Evolutionary conservation across 768 basidiomycete species (phyloP).

Genomic region (Auricularia auricula-judae): DNA sequence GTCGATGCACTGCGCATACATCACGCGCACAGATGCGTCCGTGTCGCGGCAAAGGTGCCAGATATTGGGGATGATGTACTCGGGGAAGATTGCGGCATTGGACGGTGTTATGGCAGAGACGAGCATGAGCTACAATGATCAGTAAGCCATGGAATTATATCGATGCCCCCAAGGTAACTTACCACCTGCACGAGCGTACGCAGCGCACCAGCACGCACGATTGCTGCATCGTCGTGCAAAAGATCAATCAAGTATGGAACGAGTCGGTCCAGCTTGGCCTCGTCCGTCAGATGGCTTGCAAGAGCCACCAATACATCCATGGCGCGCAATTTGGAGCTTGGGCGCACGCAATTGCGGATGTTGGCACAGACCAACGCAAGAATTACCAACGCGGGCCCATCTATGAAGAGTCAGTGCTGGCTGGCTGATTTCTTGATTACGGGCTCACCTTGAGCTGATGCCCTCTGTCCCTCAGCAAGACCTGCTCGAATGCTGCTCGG

Average conservation of each 20-base stretch:
- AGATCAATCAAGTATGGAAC: slow-evolving; percentile 87
- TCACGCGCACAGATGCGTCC: slow-evolving; percentile 70
- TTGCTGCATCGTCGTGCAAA: slow-evolving; percentile 71
- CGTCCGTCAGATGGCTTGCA: slow-evolving; percentile 75
- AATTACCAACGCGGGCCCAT: slow-evolving; percentile 83
- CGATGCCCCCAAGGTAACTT: slow-evolving; percentile 16
- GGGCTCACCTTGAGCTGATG: slow-evolving; percentile 51
- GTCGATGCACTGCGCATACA: slow-evolving; percentile 78
- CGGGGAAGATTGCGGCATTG: slow-evolving; percentile 69
- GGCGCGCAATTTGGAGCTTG: slow-evolving; percentile 76
- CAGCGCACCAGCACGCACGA: slow-evolving; percentile 71
- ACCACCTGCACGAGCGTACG: slow-evolving; percentile 78
- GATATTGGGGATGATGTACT: slow-evolving; percentile 91
- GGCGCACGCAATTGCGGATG: slow-evolving; percentile 75
- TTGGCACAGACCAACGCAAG: slow-evolving; percentile 82
- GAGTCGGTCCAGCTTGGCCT: slow-evolving; percentile 89
- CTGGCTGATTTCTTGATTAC: not conserved
- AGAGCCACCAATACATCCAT: slow-evolving; percentile 82
- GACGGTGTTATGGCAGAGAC: slow-evolving; percentile 60
- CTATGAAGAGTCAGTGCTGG: slow-evolving; percentile 27
- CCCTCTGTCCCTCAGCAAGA: slow-evolving; percentile 26
- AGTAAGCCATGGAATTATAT: slow-evolving; percentile 14
- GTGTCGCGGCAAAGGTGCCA: slow-evolving; percentile 72
- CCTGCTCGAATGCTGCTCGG: slow-evolving; percentile 37
- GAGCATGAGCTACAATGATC: slow-evolving; percentile 37